A percentile compares a stretch with the other conserved stretches of the same genome.
phyloP scores from a whole-genome alignment of 2,329 filamentous ascomycete species.

The Beauveria sp. region DNA sequence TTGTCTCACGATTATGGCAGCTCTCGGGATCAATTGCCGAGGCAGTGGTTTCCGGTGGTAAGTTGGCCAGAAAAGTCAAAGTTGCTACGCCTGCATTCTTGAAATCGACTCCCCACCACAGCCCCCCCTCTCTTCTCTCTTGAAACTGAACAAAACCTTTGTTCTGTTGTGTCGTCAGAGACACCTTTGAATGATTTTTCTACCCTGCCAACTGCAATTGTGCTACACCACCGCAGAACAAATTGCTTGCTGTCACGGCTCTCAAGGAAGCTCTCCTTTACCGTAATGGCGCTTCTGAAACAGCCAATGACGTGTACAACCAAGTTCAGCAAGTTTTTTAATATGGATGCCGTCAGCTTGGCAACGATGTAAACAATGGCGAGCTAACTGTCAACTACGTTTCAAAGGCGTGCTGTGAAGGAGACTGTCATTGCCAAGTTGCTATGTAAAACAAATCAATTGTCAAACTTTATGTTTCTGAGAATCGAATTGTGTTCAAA shows the following conservation, averaged over 20 bases:
- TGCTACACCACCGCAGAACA: not conserved
- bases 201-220: not conserved
- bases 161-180: not conserved
- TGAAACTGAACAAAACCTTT: not conserved
- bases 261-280: constrained; percentile 9
- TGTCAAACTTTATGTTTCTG: too few relatives aligned
- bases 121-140: not conserved
- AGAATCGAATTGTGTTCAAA: too few relatives aligned
- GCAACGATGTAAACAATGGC: constrained; percentile 12
- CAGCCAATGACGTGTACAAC: constrained; percentile 7
- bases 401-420: constrained; percentile 4
- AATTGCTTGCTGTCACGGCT: constrained; percentile 13
- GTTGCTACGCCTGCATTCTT: too few relatives aligned
- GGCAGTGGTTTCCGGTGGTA: constrained; percentile 9
- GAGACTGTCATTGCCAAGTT: constrained; percentile 9
- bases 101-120: too few relatives aligned
- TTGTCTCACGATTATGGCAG: constrained; percentile 7
- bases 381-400: constrained; percentile 11
- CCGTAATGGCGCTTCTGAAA: constrained; percentile 8
- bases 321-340: constrained; percentile 10
- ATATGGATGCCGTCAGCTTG: constrained; percentile 9
- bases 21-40: constrained; percentile 15
- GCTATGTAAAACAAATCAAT: too few relatives aligned
- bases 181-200: not conserved
- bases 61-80: not conserved